Evolutionary conservation across 805 yeast genomes (phyloP).

Genomic region (Babjeviella inositovora): DNA sequence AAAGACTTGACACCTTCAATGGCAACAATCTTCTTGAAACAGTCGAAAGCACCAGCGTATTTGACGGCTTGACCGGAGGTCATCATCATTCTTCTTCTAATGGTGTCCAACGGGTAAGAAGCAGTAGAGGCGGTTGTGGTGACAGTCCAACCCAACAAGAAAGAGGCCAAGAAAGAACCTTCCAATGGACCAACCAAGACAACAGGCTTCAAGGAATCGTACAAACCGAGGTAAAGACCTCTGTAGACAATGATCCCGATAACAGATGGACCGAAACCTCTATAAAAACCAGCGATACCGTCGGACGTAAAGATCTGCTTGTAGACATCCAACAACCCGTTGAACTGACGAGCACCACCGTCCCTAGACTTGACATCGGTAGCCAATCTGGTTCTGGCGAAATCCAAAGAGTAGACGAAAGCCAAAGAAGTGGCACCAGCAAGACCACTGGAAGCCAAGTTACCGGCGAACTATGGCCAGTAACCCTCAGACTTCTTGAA

Average conservation of each 20-base stretch:
- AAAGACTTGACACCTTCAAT: slow-evolving; percentile 88
- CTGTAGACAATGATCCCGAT: slow-evolving; percentile 97
- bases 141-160: slow-evolving; percentile 94
- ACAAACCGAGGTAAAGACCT: slow-evolving; percentile 97
- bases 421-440: slow-evolving; percentile 94
- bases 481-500: slow-evolving; percentile 92
- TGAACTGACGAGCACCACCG: slow-evolving; percentile 87
- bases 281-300: slow-evolving; percentile 96
- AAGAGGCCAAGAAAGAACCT: slow-evolving; percentile 89
- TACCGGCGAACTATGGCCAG: slow-evolving; percentile 93
- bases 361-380: slow-evolving; percentile 92
- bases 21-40: slow-evolving; percentile 82
- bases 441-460: slow-evolving; percentile 97
- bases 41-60: slow-evolving; percentile 90
- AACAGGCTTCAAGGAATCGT: slow-evolving; percentile 93
- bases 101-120: slow-evolving; percentile 97
- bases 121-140: slow-evolving; percentile 98
- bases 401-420: slow-evolving; percentile 93
- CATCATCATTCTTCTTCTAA: slow-evolving; percentile 99
- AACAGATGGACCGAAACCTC: slow-evolving; percentile 99
- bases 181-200: slow-evolving; percentile 88
- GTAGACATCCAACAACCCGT: slow-evolving; percentile 94
- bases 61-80: slow-evolving; percentile 98
- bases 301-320: slow-evolving; percentile 89
- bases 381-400: slow-evolving; percentile 98